Conservation (phyloP, 1,284 basidiomycete genomes). For the Apiotrichum montevideense region DNA sequence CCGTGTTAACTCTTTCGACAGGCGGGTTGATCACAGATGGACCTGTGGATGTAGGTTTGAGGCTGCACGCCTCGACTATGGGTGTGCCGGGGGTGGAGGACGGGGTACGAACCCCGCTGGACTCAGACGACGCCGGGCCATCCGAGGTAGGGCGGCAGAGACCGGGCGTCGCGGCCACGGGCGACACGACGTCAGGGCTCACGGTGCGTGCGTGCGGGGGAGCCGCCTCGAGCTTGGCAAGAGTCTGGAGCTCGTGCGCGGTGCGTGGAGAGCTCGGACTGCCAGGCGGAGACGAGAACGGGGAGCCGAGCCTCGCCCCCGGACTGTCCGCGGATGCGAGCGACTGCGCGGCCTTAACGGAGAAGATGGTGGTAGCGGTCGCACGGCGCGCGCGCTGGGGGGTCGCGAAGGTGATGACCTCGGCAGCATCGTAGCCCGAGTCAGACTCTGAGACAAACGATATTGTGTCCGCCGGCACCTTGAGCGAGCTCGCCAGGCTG, state of each 20-base stretch:
- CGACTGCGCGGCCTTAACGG: not conserved
- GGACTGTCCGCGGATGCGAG: not conserved
- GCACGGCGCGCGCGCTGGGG: slow-evolving; percentile 2
- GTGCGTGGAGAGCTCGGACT: not conserved
- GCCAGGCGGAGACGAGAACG: not conserved
- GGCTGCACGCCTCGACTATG: not conserved
- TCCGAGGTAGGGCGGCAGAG: not conserved
- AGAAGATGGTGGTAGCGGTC: not conserved
- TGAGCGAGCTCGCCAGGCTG: too few relatives aligned
- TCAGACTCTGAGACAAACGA: not conserved
- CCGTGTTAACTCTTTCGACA: too few relatives aligned
- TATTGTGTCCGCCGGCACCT: too few relatives aligned
- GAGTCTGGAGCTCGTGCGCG: not conserved
- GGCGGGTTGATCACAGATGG: too few relatives aligned
- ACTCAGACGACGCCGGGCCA: not conserved
- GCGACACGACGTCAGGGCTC: not conserved
- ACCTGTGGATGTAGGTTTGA: too few relatives aligned
- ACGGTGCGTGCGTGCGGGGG: not conserved
- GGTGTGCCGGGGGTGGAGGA: not conserved
- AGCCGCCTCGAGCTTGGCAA: not conserved
- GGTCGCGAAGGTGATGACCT: slow-evolving; percentile 4
- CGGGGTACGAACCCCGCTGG: not conserved
- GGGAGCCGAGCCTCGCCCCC: not conserved
- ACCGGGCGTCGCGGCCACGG: not conserved
- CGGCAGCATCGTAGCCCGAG: slow-evolving; percentile 1